Percentiles rank a stretch among this genome's conserved stretches.
Evolutionary conservation across 108 stramenopile genomes (phyloP).

Genomic region (Pinguiococcus pyrenoidosus): DNA sequence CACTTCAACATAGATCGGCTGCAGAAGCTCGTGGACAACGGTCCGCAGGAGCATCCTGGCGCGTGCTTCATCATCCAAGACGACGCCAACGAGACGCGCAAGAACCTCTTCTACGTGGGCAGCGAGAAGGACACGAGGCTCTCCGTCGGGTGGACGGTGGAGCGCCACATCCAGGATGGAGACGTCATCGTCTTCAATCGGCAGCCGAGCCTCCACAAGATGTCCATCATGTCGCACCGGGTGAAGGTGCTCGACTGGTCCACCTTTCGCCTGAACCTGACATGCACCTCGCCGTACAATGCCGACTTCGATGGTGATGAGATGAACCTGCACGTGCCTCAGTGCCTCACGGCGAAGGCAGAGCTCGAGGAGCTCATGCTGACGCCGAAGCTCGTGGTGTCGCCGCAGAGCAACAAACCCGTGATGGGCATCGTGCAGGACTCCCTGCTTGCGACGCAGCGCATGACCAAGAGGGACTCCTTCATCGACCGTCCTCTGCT

Average conservation of each 20-base stretch:
- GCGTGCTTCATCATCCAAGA: slow-evolving; percentile 74
- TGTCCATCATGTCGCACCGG: slow-evolving; percentile 97
- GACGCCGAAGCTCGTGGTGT: slow-evolving; percentile 82
- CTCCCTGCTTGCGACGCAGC: slow-evolving; percentile 72
- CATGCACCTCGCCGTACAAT: slow-evolving; percentile 96
- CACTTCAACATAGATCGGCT: slow-evolving; percentile 78
- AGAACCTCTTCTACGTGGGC: slow-evolving; percentile 74
- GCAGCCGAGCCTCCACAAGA: slow-evolving; percentile 97
- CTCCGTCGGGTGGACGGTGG: slow-evolving; percentile 88
- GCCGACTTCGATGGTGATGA: slow-evolving; percentile 99
- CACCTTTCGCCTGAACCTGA: slow-evolving; percentile 95
- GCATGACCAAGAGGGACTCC: slow-evolving; percentile 86
- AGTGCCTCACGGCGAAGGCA: slow-evolving; percentile 80
- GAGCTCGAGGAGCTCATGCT: slow-evolving; percentile 96
- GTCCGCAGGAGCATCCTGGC: slow-evolving; percentile 87
- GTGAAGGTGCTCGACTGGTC: slow-evolving; percentile 92
- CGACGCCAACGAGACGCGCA: slow-evolving; percentile 79
- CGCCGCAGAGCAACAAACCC: slow-evolving; percentile 91
- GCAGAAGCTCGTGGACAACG: slow-evolving; percentile 71
- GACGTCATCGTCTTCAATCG: slow-evolving; percentile 98
- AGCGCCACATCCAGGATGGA: slow-evolving; percentile 88
- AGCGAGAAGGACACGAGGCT: slow-evolving; percentile 78
- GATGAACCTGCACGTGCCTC: slow-evolving; percentile 92
- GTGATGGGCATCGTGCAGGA: slow-evolving; percentile 99
- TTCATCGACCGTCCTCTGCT: slow-evolving; percentile 85